These are phyloP conservation scores for Piper longum DNA, from an alignment of 164 flowering plant species.

Conservation along the genomic window DNA sequence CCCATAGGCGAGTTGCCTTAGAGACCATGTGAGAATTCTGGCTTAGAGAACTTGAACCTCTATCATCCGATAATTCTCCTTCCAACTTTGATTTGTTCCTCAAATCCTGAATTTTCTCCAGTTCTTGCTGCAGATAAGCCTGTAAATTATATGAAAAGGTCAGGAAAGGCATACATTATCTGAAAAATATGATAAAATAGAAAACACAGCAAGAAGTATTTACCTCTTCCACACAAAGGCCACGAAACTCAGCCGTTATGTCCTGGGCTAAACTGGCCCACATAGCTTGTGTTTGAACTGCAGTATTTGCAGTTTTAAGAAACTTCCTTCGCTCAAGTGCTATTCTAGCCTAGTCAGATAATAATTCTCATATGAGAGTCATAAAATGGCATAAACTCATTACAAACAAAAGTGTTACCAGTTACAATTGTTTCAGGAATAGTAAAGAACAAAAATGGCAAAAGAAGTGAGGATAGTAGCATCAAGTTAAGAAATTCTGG, in stretches of 20 bases:
- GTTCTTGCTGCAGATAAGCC: constrained; percentile 99
- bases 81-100: constrained; percentile 86
- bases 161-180: neutral
- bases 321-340: constrained; percentile 86
- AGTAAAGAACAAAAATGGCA: too few species aligned
- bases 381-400: too few species aligned
- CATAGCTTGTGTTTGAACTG: constrained; percentile 86
- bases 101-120: constrained; percentile 85
- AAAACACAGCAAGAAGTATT: constrained; percentile 1
- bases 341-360: constrained; percentile 69
- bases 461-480: too few species aligned
- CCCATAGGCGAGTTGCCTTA: constrained; percentile 96
- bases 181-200: neutral
- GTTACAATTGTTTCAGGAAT: too few species aligned
- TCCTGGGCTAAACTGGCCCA: constrained; percentile 99
- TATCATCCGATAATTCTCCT: constrained; percentile 91
- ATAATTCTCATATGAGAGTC: constrained; percentile 1
- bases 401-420: neutral
- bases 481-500: too few species aligned
- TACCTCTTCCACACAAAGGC: constrained; percentile 99
- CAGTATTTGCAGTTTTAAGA: constrained; percentile 82
- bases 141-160: constrained; percentile 10
- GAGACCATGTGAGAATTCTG: constrained; percentile 94
- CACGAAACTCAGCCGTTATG: constrained; percentile 98
- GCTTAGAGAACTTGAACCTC: constrained; percentile 62